Conservation (phyloP, 805 yeast species). For the Brettanomyces custersianus region DNA sequence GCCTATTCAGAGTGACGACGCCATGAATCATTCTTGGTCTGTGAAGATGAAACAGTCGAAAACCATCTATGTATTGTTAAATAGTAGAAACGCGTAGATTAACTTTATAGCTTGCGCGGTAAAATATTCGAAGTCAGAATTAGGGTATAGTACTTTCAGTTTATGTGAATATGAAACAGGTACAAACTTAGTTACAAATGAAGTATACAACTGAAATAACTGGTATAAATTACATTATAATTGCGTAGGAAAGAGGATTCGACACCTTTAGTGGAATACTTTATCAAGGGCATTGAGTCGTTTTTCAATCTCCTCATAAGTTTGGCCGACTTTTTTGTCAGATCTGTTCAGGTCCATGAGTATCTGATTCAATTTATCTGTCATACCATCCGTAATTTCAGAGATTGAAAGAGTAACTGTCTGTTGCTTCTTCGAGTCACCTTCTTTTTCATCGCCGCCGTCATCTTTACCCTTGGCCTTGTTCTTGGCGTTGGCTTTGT, state of each 20-base stretch:
- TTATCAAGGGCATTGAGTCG: constrained; percentile 7
- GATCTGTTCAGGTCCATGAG: constrained; percentile 14
- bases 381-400: constrained; percentile 17
- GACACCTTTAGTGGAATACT: not conserved
- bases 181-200: no score
- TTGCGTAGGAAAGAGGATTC: constrained; percentile 25
- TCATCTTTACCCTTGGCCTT: not conserved
- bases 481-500: not conserved
- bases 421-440: no score
- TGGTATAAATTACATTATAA: no score
- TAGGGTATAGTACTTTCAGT: no score
- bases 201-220: no score
- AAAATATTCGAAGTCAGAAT: no score
- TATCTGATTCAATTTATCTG: constrained; percentile 14
- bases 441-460: constrained; percentile 4
- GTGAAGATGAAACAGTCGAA: no score
- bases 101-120: no score
- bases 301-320: constrained; percentile 14
- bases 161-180: no score
- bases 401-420: constrained; percentile 13
- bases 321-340: constrained; percentile 14
- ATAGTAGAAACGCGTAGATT: no score
- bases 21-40: constrained; percentile 1
- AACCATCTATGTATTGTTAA: no score
- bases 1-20: not conserved